Base-by-base conservation (phyloP, 75 land plant genomes). In the Selaginella tamariscina region DNA sequence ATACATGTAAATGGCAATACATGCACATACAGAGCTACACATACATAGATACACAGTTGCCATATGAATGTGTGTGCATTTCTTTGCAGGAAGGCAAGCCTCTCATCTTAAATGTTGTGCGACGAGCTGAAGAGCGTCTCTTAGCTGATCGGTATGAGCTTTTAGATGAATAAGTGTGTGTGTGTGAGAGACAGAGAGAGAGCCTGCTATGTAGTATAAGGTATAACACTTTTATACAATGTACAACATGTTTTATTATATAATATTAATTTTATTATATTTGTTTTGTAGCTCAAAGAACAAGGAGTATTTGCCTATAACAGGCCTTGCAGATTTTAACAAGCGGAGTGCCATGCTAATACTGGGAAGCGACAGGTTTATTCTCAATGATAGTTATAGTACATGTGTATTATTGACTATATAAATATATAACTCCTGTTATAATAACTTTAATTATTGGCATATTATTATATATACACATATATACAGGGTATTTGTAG, bases 321-420 rank as follows among this genome's bases (percentile, higher is more conserved):
- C 85, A 55, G 98, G 98, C 24, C 68, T 83, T 64, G 85, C 82
- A 15, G 80, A 82, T 24, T 94, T 94, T 73, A 87, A 89, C 57
- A 83, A 87, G 76, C 76, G 85, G 23, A 89, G 96, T 77, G 91
- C 96, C 27, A 86, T 84, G 77, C 85, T 94, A 27, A 87, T 94
- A 33, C 77, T 94, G 69, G 98, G 98, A 15, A 80, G 77, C 65
- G 82, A 86, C 73, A 93, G 98, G 98, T 93, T 66, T 1, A 57
- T 54, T 5, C n/a, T n/a, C n/a, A n/a, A n/a, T n/a, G n/a, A n/a
- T n/a, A n/a, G 9, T 5, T 1, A 31, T 31, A 23, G 13, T 11
- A 11, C 54, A 11, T 49, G 20, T 49, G 54, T 49, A 11, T 49
- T 20, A 11, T 49, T 11, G 54, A 49, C 11, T 20, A 49, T 11